Conservation (phyloP, 768 basidiomycete species). For the Hygrocybe coccinea region DNA sequence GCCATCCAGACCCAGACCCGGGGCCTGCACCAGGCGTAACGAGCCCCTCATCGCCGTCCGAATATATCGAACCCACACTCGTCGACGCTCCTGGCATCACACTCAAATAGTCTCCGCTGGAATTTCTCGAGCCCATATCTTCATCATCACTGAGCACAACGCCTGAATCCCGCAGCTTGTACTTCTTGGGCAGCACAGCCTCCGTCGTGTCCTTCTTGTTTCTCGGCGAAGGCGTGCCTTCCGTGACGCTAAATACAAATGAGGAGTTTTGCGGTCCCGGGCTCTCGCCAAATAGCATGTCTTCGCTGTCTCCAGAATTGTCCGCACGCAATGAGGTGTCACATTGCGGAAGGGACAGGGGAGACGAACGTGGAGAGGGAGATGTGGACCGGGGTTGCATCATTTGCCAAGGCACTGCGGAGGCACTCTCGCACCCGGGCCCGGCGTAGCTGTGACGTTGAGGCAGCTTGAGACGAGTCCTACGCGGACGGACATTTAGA, state of each 20-base stretch:
- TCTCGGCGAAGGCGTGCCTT: conserved; percentile 54
- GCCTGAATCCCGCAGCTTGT: conserved; percentile 65
- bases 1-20: conserved; percentile 58
- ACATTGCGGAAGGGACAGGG: conserved; percentile 23
- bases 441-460: conserved; percentile 69
- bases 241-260: conserved; percentile 52
- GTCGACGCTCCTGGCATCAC: conserved; percentile 56
- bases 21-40: conserved; percentile 63
- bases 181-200: conserved; percentile 56
- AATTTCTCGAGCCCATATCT: conserved; percentile 16
- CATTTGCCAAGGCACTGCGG: neutral
- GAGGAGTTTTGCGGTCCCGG: conserved; percentile 40
- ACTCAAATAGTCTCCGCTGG: conserved; percentile 25
- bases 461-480: conserved; percentile 27
- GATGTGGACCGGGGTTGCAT: too few relatives aligned
- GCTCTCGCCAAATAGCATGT: conserved; percentile 48
- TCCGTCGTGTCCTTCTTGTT: conserved; percentile 30
- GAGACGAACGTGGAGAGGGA: conserved; percentile 52
- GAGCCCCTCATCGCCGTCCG: conserved; percentile 60
- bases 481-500: conserved; percentile 12
- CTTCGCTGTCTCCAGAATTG: conserved; percentile 43
- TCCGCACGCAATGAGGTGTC: conserved; percentile 21
- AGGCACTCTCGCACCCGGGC: conserved; percentile 24
- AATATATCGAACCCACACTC: conserved; percentile 57
- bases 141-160: conserved; percentile 58